A percentile compares a stretch with the other conserved stretches of the same genome.
phyloP scores from a whole-genome alignment of 306 rosid species.

The Malus sylvestris region DNA sequence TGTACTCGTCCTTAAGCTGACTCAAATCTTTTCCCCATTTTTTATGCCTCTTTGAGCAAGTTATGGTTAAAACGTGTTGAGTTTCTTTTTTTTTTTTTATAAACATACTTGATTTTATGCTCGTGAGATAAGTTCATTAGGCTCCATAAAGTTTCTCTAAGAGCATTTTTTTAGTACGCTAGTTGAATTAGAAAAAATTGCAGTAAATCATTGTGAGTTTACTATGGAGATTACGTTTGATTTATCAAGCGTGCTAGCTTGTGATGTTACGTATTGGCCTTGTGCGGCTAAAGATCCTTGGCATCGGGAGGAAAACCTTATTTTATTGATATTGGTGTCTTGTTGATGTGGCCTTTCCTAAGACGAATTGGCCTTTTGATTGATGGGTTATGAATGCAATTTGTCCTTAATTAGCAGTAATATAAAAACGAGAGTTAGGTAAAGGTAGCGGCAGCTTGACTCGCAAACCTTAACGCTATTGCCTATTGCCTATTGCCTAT shows the following conservation, averaged over 20 bases:
- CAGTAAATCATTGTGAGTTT: no score
- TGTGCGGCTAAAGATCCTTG: background rate
- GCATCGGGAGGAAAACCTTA: no score
- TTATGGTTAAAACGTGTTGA: background rate
- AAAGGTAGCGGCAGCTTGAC: background rate
- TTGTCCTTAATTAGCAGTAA: background rate
- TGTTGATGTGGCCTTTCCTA: background rate
- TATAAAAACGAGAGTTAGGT: constrained; percentile 13
- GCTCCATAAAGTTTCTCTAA: no score
- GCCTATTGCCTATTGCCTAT: background rate
- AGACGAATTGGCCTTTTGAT: background rate
- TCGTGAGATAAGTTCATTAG: background rate
- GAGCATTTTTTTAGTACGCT: background rate
- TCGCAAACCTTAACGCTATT: constrained; percentile 12
- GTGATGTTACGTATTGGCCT: no score
- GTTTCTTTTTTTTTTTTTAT: no score
- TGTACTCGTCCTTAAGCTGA: background rate
- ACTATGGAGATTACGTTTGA: no score
- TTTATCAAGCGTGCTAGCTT: no score
- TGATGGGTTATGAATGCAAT: background rate
- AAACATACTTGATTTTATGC: background rate
- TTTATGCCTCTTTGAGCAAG: background rate
- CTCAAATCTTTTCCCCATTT: background rate
- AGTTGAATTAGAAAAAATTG: no score
- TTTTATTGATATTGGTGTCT: no score